phyloP scores from a whole-genome alignment of 305 asterid genomes.

The Ruellia speciosa region DNA sequence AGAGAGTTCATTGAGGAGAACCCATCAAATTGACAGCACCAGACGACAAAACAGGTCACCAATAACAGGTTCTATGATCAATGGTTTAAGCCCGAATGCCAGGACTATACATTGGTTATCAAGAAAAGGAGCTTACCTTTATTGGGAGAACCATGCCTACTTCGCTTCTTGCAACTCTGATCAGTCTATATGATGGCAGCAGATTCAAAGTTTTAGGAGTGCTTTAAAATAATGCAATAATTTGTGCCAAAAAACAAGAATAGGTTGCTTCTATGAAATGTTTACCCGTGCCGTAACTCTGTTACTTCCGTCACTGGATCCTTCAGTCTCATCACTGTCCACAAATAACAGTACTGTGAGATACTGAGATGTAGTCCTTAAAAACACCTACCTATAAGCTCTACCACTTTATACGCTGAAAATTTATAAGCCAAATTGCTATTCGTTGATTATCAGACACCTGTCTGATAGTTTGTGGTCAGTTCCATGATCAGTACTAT shows the following conservation, averaged over 20 bases:
- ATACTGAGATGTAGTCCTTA: neutral
- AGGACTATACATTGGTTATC: neutral
- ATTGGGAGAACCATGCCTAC: slow-evolving; percentile 50
- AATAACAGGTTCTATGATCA: neutral
- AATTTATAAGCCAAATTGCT: no score
- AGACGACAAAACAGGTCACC: neutral
- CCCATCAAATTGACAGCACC: neutral
- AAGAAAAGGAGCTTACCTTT: slow-evolving; percentile 33
- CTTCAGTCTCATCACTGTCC: slow-evolving; percentile 65
- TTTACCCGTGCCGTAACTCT: slow-evolving; percentile 55
- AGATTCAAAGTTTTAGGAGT: neutral
- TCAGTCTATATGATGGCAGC: slow-evolving; percentile 33
- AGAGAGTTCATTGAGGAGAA: slow-evolving; percentile 1
- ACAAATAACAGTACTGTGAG: neutral
- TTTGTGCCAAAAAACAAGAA: neutral
- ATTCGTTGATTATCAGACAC: slow-evolving; percentile 22
- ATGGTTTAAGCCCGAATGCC: neutral
- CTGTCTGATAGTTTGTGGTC: slow-evolving; percentile 57
- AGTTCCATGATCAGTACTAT: slow-evolving; percentile 47
- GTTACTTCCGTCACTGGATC: slow-evolving; percentile 80
- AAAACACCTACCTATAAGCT: neutral
- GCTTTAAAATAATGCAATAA: slow-evolving; percentile 30
- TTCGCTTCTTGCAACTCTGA: slow-evolving; percentile 57
- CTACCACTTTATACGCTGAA: neutral
- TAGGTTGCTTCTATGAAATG: slow-evolving; percentile 6